These are phyloP conservation scores for Achlya hypogyna DNA, from an alignment of 352 stramenopile genomes.

Conservation along the genomic window DNA sequence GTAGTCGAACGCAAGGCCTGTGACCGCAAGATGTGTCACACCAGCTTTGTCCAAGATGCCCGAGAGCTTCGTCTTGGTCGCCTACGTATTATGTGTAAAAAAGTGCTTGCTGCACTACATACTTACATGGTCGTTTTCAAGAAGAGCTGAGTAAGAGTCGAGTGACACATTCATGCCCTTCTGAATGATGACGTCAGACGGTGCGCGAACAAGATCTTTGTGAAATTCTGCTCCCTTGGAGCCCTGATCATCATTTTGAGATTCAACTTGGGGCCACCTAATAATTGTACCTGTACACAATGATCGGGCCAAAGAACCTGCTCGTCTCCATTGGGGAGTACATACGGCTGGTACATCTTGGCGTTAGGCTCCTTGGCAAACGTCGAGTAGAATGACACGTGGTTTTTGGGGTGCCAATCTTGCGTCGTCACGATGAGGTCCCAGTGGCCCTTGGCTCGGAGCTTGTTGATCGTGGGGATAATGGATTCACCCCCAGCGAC, in stretches of 20 bases:
- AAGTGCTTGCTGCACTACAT: background rate
- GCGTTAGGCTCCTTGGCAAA: background rate
- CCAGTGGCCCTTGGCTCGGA: background rate
- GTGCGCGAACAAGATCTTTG: background rate
- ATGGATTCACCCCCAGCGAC: background rate
- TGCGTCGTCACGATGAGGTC: background rate
- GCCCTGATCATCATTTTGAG: background rate
- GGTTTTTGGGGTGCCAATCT: background rate
- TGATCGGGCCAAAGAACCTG: background rate
- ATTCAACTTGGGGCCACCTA: background rate
- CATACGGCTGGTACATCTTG: background rate
- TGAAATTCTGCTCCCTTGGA: background rate
- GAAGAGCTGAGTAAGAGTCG: background rate
- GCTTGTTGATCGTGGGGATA: conserved; percentile 4
- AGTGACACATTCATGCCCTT: background rate
- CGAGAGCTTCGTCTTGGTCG: background rate
- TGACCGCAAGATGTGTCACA: background rate
- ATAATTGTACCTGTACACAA: background rate
- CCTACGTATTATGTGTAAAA: background rate
- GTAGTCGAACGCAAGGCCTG: background rate
- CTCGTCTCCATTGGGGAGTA: background rate
- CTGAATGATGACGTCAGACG: background rate
- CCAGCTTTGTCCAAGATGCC: background rate
- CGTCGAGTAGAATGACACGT: background rate
- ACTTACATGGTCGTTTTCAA: background rate